Evolutionary conservation across 495 filamentous ascomycete genomes (phyloP), one percentile per base, ranked within the genome.

Genomic region (Mytilinidion resinicola): DNA sequence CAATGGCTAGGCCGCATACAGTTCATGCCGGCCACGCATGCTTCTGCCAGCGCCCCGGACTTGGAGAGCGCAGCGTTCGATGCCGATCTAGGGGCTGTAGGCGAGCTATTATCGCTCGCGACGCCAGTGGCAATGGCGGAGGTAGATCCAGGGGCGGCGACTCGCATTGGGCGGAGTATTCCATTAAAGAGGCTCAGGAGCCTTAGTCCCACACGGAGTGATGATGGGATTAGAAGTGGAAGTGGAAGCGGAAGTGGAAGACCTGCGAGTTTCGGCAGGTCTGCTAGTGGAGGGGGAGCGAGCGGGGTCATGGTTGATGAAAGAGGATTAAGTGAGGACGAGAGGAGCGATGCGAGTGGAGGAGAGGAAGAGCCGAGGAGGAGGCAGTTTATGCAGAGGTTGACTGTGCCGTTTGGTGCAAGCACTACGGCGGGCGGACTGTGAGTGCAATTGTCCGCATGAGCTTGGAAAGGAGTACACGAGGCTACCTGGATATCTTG

Each of bases 251-350:
- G 25, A 30, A 30, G 25, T 6, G 25, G 25, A 30, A 30, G 25
- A 6, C 25, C 25, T 3, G 25, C 25, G 25, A 30, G 25, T 30
- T 30, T 30, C 6, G 25, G 25, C 25, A 30, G 25, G 25, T 6
- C 25, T 52, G 51, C 44, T 43, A 64, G 66, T 57, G 53, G 60
- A 46, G 56, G 68, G 57, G 61, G 56, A 30, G 53, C 52, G 49
- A 76, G 74, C 64, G 68, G 72, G 25, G 68, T 80, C 47, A 72
- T 80, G 70, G 70, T 79, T 0, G 78, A 80, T 57, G 78, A 80
- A 68, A 72, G 73, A 53, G 65, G 63, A 35, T 19, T 53, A 2
- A 65, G 63, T 39, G 63, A 66, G 55, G 57, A 62, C 38, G 68
- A 69, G 36, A 58, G 50, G 41, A 62, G 63, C 25, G 25, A 30